A percentile compares a stretch with the other conserved stretches of the same genome.
phyloP scores from a whole-genome alignment of 2,329 filamentous ascomycete genomes.

The Chaetomium globosum region DNA sequence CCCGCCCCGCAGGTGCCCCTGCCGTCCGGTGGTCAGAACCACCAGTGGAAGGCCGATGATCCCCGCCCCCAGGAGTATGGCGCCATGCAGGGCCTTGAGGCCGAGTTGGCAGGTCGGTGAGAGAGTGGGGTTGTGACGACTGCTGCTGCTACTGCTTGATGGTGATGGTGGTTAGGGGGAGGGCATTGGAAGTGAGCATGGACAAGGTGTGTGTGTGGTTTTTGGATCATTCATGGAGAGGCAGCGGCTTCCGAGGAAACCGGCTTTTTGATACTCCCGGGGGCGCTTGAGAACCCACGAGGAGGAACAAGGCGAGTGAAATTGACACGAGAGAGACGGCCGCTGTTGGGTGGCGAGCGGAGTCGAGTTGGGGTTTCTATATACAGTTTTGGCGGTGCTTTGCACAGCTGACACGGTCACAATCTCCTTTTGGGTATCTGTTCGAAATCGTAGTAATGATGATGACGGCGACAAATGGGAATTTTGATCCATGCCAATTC shows the following conservation, averaged over 20 bases:
- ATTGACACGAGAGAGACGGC: neutral
- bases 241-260: neutral
- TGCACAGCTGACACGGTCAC: neutral
- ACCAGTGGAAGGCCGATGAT: conserved; percentile 62
- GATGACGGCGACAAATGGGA: neutral
- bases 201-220: neutral
- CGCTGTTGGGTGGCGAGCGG: conserved; percentile 1
- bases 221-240: neutral
- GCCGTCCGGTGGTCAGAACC: conserved; percentile 46
- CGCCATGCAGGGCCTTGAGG: conserved; percentile 57
- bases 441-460: neutral
- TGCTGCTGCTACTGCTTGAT: neutral
- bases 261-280: neutral
- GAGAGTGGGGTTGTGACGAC: neutral
- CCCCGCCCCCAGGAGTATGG: conserved; percentile 63
- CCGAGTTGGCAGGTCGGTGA: conserved; percentile 56
- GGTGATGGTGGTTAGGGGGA: neutral
- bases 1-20: conserved; percentile 55
- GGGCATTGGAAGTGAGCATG: neutral
- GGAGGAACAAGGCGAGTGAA: neutral
- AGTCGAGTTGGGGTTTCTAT: conserved; percentile 16
- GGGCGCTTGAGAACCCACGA: neutral
- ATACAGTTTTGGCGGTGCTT: conserved; percentile 2
- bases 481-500: neutral
- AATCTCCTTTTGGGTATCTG: neutral